These are phyloP conservation scores for Trichaptum fuscoviolaceum DNA, from an alignment of 768 basidiomycete species.

Conservation along the genomic window DNA sequence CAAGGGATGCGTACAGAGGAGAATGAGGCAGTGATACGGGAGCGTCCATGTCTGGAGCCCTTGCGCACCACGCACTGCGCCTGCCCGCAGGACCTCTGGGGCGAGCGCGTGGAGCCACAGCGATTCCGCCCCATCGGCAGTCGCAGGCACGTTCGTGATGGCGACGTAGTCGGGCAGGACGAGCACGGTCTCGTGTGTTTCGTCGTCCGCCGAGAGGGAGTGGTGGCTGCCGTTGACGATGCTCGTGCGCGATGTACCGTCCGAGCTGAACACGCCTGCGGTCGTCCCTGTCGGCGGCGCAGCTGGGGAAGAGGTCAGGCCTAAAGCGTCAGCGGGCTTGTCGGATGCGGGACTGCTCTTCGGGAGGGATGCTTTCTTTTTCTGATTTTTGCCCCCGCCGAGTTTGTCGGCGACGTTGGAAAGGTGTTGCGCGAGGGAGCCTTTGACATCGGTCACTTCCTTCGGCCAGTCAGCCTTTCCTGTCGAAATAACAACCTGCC, in stretches of 20 bases:
- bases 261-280: slow-evolving; percentile 53
- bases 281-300: slow-evolving; percentile 8
- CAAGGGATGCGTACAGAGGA: slow-evolving; percentile 65
- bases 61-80: slow-evolving; percentile 37
- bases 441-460: slow-evolving; percentile 67
- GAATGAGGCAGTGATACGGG: slow-evolving; percentile 85
- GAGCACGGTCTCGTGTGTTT: slow-evolving; percentile 73
- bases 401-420: slow-evolving; percentile 16
- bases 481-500: slow-evolving; percentile 81
- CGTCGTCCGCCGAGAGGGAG: slow-evolving; percentile 58
- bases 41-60: slow-evolving; percentile 68
- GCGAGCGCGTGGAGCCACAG: slow-evolving; percentile 64
- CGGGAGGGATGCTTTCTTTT: slow-evolving; percentile 9
- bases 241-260: slow-evolving; percentile 52
- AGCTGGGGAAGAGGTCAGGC: neutral
- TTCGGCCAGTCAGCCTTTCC: slow-evolving; percentile 86
- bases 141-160: slow-evolving; percentile 64
- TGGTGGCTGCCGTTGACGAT: slow-evolving; percentile 83
- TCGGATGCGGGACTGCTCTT: slow-evolving; percentile 7
- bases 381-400: slow-evolving; percentile 8
- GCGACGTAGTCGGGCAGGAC: slow-evolving; percentile 92
- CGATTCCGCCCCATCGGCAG: slow-evolving; percentile 57
- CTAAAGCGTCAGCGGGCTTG: slow-evolving; percentile 4
- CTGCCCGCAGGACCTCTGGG: slow-evolving; percentile 48
- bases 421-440: slow-evolving; percentile 65